Conservation (phyloP, 495 filamentous ascomycete genomes). For the Sordaria brevicollis region DNA sequence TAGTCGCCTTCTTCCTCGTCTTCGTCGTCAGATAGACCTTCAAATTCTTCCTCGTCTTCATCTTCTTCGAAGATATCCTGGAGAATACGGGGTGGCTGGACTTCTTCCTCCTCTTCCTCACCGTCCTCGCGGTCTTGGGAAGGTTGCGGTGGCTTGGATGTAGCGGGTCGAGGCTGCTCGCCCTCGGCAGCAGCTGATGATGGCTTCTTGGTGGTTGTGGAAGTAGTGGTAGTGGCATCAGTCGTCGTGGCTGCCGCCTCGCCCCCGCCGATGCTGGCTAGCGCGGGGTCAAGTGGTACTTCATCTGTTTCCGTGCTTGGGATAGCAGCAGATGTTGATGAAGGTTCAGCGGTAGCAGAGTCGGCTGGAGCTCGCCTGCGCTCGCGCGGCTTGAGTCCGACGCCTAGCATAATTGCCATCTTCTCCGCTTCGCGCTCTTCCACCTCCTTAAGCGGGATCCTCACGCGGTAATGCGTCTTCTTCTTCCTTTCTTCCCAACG, state of each 20-base stretch:
- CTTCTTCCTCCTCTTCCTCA: not conserved
- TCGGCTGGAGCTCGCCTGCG: not conserved
- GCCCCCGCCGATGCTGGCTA: slow-evolving; percentile 4
- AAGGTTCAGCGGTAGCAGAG: not conserved
- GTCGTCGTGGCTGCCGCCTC: not conserved
- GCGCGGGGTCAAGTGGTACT: not conserved
- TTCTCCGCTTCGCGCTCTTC: slow-evolving; percentile 22
- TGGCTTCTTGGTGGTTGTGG: not conserved
- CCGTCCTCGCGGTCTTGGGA: slow-evolving; percentile 2
- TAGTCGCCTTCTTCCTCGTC: slow-evolving; percentile 4
- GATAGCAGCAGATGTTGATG: not conserved
- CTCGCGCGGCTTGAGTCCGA: not conserved
- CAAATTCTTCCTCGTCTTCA: slow-evolving; percentile 5
- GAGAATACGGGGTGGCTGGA: not conserved
- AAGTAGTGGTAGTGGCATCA: not conserved
- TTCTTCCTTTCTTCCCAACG: slow-evolving; percentile 14
- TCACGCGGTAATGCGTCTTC: slow-evolving; percentile 24
- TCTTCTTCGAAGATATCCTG: slow-evolving; percentile 11
- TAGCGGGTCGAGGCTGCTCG: not conserved
- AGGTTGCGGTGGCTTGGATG: not conserved
- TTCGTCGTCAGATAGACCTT: slow-evolving; percentile 1
- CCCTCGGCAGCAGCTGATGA: not conserved
- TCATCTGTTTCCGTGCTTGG: not conserved
- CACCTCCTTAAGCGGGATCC: slow-evolving; percentile 27
- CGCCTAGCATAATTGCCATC: slow-evolving; percentile 18